phyloP scores from a whole-genome alignment of 2,329 filamentous ascomycete species.

The Aspergillus glaucus region DNA sequence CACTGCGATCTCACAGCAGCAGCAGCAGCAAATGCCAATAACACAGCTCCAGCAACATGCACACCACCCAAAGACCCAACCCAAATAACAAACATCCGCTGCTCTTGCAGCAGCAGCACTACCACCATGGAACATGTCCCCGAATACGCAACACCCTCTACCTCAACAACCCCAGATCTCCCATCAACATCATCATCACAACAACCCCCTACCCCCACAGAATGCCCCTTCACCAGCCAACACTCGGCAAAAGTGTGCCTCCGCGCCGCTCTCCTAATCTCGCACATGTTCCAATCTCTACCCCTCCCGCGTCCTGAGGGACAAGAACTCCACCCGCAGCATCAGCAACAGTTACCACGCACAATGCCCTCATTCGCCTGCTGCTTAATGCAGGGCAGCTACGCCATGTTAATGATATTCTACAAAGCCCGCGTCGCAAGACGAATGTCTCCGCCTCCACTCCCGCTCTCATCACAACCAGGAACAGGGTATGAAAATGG shows the following conservation, averaged over 20 bases:
- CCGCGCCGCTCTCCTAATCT: conserved; percentile 34
- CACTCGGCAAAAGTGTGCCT: conserved; percentile 39
- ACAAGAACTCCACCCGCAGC: conserved; percentile 10
- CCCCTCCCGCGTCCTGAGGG: conserved; percentile 31
- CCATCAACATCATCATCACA: conserved; percentile 15
- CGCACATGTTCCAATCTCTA: conserved; percentile 35
- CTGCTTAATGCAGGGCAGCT: conserved; percentile 43
- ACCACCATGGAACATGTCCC: conserved; percentile 27
- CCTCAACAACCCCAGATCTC: conserved; percentile 26
- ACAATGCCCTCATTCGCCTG: conserved; percentile 44
- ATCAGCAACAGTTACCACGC: conserved; percentile 25
- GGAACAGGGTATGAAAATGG: neutral
- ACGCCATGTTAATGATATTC: conserved; percentile 42
- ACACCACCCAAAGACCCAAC: conserved; percentile 12
- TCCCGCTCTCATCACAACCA: no score
- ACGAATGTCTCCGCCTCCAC: conserved; percentile 14
- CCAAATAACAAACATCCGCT: conserved; percentile 24
- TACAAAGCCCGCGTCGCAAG: conserved; percentile 37
- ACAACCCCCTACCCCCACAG: conserved; percentile 25
- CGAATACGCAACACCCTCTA: conserved; percentile 21
- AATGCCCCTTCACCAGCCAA: conserved; percentile 37
- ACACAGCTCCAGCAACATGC: conserved; percentile 4
- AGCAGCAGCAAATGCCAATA: conserved; percentile 21
- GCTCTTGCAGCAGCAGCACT: conserved; percentile 25
- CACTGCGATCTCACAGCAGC: conserved; percentile 38